Base-by-base conservation (phyloP, 2,329 filamentous ascomycete species). In the Lasiodiplodia gonubiensis region DNA sequence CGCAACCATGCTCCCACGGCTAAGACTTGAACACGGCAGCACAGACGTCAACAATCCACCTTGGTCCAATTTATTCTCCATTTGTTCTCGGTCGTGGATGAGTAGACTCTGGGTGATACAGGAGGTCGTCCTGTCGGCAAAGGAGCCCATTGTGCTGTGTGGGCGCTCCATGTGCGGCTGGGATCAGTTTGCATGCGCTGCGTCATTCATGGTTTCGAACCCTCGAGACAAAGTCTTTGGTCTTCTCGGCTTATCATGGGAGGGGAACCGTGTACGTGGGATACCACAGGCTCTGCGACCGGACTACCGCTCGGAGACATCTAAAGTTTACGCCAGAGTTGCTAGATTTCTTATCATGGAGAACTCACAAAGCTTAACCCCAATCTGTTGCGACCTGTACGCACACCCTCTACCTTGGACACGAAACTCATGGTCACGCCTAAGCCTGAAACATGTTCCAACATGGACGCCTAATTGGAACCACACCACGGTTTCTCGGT, bases 31-130 rank as follows among this genome's bases (percentile, higher is more conserved):
- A 2, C 2, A 42, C 14, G 39, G 39, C 1, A 1, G 18, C 3
- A 18, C 18, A 3, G 3, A n/a, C 4, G 2, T 42, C 39, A 2
- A 18, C 0, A n/a, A 16, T 2, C 1, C 4, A 3, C 16, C 16
- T 7, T 42, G 39, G 39, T 42, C 39, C 1, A 42, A 2, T 8
- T 18, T n/a, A 4, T 5, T n/a, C 5, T 5, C 2, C 0, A 4
- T 42, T 1, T 0, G 1, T 16, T 18, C 5, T 18, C 39, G 39
- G 0, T 5, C 39, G 2, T 42, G 39, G 39, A n/a, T 5, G 18
- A 42, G 4, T 2, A 42, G 39, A 8, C 39, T 42, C 6, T 42
- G 39, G 39, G 39, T 42, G 5, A n/a, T 42, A 42, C 39, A 42
- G 16, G 39, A 42, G 4, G 39, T n/a, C 8, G 39, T 8, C 6